Evolutionary conservation across 2,329 filamentous ascomycete species (phyloP).

Genomic region (Xylaria sp.): DNA sequence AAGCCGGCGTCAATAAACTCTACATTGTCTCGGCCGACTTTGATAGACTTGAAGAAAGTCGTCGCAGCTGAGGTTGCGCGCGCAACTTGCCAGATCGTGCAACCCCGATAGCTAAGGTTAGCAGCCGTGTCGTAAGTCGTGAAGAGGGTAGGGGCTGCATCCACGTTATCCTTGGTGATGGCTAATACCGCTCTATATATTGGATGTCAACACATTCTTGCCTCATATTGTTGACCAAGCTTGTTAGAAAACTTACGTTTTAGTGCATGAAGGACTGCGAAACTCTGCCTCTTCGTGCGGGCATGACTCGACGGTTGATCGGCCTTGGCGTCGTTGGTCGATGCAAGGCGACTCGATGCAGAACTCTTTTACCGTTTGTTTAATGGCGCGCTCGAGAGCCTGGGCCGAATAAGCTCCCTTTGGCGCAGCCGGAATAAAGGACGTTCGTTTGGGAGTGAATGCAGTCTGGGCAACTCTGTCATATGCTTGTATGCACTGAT

Average conservation of each 20-base stretch:
- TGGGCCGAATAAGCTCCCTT: conserved; percentile 7
- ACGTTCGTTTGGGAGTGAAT: conserved; percentile 1
- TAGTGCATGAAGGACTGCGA: background rate
- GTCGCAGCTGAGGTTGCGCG: conserved; percentile 47
- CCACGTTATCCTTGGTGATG: conserved; percentile 47
- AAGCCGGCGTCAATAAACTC: conserved; percentile 49
- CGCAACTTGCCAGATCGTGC: conserved; percentile 48
- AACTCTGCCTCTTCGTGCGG: background rate
- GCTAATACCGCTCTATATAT: conserved; percentile 13
- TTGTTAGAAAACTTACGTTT: background rate
- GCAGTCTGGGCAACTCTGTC: conserved; percentile 1
- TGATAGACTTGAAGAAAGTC: conserved; percentile 48
- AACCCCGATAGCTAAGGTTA: conserved; percentile 34
- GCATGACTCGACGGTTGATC: background rate
- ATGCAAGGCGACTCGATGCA: conserved; percentile 2
- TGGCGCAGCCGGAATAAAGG: background rate
- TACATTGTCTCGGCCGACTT: conserved; percentile 42
- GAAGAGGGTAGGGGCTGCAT: conserved; percentile 44
- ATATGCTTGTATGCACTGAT: conserved; percentile 17
- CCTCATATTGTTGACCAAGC: background rate
- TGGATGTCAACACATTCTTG: background rate
- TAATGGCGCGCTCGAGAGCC: conserved; percentile 3
- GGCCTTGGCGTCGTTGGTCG: conserved; percentile 7
- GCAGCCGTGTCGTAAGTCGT: conserved; percentile 44
- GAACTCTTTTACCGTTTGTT: background rate